Evolutionary conservation across 768 basidiomycete species (phyloP).

Genomic region (Amanita muscaria): DNA sequence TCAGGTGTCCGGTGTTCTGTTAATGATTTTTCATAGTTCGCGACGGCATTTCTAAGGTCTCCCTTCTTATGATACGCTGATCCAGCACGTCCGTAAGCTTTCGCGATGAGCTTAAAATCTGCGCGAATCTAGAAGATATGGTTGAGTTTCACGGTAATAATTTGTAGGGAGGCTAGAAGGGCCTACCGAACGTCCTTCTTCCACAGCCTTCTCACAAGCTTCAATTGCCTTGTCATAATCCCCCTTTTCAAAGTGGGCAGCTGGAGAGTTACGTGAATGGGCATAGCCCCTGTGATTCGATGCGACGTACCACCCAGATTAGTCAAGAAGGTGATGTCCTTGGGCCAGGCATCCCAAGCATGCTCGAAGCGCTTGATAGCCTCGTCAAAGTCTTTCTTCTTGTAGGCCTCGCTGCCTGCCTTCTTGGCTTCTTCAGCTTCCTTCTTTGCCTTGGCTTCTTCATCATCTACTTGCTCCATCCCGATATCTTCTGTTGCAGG

Average conservation of each 20-base stretch:
- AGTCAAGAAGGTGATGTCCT: constrained; percentile 89
- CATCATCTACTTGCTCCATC: constrained; percentile 59
- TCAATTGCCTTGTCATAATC: constrained; percentile 89
- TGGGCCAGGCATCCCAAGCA: constrained; percentile 91
- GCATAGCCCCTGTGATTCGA: not conserved
- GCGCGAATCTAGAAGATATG: constrained; percentile 52
- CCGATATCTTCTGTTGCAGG: constrained; percentile 50
- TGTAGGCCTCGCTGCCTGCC: constrained; percentile 74
- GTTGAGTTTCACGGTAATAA: constrained; percentile 1
- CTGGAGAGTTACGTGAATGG: constrained; percentile 27
- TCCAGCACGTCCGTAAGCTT: constrained; percentile 87
- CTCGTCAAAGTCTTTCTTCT: constrained; percentile 71
- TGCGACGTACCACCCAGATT: constrained; percentile 66
- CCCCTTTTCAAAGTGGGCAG: constrained; percentile 89
- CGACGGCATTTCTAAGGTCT: constrained; percentile 72
- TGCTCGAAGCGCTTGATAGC: constrained; percentile 71
- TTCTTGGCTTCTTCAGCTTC: constrained; percentile 76
- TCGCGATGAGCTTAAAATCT: constrained; percentile 93
- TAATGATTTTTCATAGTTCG: constrained; percentile 88
- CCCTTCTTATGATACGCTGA: constrained; percentile 75
- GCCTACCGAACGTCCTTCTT: constrained; percentile 77
- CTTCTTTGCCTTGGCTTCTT: constrained; percentile 66
- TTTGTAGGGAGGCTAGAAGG: not conserved
- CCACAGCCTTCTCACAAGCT: constrained; percentile 91
- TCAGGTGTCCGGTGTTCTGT: constrained; percentile 96